Evolutionary conservation across 1,139 yeast genomes (phyloP).

Genomic region (Komagataea norvegica): DNA sequence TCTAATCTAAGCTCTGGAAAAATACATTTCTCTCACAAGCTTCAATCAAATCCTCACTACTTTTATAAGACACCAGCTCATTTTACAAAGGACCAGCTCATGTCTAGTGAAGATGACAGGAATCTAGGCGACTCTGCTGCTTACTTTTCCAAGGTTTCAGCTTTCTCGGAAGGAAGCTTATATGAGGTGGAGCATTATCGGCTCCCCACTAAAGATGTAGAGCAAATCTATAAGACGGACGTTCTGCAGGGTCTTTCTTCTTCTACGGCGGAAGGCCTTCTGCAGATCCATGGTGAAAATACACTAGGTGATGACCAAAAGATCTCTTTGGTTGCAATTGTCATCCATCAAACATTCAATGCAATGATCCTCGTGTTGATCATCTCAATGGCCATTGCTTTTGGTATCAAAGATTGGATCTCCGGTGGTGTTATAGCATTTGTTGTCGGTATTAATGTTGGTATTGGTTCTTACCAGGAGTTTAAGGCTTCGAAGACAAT

Average conservation of each 20-base stretch:
- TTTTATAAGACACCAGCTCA: too few relatives aligned
- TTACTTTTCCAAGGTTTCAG: slow-evolving; percentile 8
- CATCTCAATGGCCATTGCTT: slow-evolving; percentile 70
- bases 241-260: slow-evolving; percentile 44
- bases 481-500: slow-evolving; percentile 45
- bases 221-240: slow-evolving; percentile 37
- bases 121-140: slow-evolving; percentile 12
- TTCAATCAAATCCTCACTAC: too few relatives aligned
- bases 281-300: slow-evolving; percentile 49
- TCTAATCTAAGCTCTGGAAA: too few relatives aligned
- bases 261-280: slow-evolving; percentile 22
- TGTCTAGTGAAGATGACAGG: slow-evolving; percentile 15
- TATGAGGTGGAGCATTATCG: slow-evolving; percentile 23
- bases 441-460: slow-evolving; percentile 62
- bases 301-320: slow-evolving; percentile 56
- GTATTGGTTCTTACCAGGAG: slow-evolving; percentile 60
- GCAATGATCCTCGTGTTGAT: slow-evolving; percentile 77
- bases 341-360: slow-evolving; percentile 68
- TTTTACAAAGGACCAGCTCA: too few relatives aligned
- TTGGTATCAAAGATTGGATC: slow-evolving; percentile 75
- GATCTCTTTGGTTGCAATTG: slow-evolving; percentile 52
- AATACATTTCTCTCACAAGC: too few relatives aligned
- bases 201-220: slow-evolving; percentile 31
- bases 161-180: slow-evolving; percentile 10
- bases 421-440: slow-evolving; percentile 80